Percentiles rank a stretch among this genome's conserved stretches.
These are phyloP conservation scores for Cairneyella variabilis DNA, from an alignment of 495 filamentous ascomycete genomes.

Conservation along the genomic window DNA sequence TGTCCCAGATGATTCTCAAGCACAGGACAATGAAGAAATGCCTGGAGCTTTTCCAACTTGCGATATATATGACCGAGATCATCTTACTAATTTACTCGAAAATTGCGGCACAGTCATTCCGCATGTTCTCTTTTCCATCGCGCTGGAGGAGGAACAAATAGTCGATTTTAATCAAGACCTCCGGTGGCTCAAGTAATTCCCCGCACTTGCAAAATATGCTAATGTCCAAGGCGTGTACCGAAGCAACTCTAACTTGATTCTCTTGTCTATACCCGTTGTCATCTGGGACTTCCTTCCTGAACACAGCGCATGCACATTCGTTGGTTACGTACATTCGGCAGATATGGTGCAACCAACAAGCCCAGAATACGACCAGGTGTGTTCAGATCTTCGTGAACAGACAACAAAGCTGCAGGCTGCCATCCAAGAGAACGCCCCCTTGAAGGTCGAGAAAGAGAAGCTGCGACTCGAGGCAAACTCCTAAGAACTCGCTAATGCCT, in stretches of 20 bases:
- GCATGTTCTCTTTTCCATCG: slow-evolving; percentile 49
- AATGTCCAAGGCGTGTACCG: slow-evolving; percentile 51
- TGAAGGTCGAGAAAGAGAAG: too few relatives aligned
- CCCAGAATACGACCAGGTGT: too few relatives aligned
- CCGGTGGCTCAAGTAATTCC: slow-evolving; percentile 43
- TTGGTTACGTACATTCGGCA: not conserved
- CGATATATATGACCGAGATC: not conserved
- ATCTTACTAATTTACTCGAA: not conserved
- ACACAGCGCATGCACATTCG: not conserved
- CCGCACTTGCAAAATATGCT: slow-evolving; percentile 45
- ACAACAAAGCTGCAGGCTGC: too few relatives aligned
- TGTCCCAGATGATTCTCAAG: not conserved
- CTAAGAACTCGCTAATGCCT: too few relatives aligned
- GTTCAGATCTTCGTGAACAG: too few relatives aligned
- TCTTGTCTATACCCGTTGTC: slow-evolving; percentile 29
- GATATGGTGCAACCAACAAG: too few relatives aligned
- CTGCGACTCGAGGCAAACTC: too few relatives aligned
- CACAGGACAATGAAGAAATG: not conserved
- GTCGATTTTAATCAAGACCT: slow-evolving; percentile 42
- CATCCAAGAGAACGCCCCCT: too few relatives aligned
- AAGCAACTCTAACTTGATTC: slow-evolving; percentile 45
- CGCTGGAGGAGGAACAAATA: slow-evolving; percentile 47
- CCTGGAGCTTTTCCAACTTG: not conserved
- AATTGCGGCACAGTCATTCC: slow-evolving; percentile 24
- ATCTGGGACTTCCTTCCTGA: not conserved